Base-by-base conservation (phyloP, 208 protist genomes). In the Acanthamoeba castellanii region DNA sequence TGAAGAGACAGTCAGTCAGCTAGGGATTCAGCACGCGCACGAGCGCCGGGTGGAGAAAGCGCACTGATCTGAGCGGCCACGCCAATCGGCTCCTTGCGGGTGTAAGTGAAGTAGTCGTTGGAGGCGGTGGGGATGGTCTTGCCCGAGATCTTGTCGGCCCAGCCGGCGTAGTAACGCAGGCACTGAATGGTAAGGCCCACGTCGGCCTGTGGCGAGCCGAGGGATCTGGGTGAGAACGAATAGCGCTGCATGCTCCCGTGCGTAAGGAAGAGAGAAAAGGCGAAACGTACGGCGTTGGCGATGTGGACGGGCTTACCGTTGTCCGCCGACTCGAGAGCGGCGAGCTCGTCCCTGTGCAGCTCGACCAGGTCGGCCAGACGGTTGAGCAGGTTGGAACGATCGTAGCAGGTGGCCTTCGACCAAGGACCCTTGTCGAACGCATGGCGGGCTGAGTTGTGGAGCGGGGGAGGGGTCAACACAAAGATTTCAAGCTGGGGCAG, bases 121-220 rank as follows among this genome's bases (percentile, higher is more conserved):
- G 42, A 45, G 37, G 81, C 78, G 34, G 97, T 94, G 52, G 97
- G 97, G 57, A 96, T 97, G 18, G 97, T 93, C 93, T 98, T 96
- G 84, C 98, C 98, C 45, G 97, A 96, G 81, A 99, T 96, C 97
- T 99, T 99, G 95, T 99, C 98, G 13, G 98, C 97, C 85, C 96
- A 98, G 55, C 98, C 98, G 6, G 98, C 98, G 96, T 97, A 99
- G 96, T 98, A 99, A 74, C 98, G 95, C 59, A 99, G 96, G 78
- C 95, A 97, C 89, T 98, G 94, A 25, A 97, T 92, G 16, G 96
- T 91, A n/a, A 97, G 78, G 14, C 87, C 45, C 9, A 99, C 95
- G 92, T 99, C 98, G 18, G 89, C 97, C 81, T 88, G 81, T 14
- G 78, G 25, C 22, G 32, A 59, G 42, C 42, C 42, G 4, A 45